Conservation (phyloP, 768 basidiomycete genomes). For the Clavulina sp. region DNA sequence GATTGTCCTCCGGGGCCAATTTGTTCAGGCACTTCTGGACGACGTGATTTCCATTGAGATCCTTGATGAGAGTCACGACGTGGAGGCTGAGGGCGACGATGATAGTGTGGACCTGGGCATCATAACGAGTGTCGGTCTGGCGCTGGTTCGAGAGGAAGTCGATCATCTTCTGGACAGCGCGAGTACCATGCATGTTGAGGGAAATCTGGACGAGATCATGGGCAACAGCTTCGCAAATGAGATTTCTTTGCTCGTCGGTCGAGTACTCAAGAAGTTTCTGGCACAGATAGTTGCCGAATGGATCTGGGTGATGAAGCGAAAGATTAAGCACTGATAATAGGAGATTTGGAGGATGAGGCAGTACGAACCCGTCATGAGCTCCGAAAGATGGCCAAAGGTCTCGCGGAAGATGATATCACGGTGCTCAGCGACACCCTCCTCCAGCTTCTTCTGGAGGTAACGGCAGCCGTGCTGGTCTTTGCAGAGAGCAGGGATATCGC, state of each 20-base stretch:
- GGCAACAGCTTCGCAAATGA: slow-evolving; percentile 94
- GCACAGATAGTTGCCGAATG: slow-evolving; percentile 97
- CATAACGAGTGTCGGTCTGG: slow-evolving; percentile 69
- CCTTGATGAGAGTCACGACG: slow-evolving; percentile 98
- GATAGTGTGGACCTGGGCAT: slow-evolving; percentile 88
- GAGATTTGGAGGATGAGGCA: background rate
- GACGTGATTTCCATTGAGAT: slow-evolving; percentile 91
- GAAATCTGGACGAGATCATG: slow-evolving; percentile 96
- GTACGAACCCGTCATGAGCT: slow-evolving; percentile 81
- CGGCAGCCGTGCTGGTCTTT: slow-evolving; percentile 99
- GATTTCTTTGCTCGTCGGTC: slow-evolving; percentile 90
- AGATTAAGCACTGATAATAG: slow-evolving; percentile 7
- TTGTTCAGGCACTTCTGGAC: slow-evolving; percentile 99
- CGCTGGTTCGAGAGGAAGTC: slow-evolving; percentile 92
- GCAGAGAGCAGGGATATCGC: slow-evolving; percentile 86
- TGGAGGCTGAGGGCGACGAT: slow-evolving; percentile 92
- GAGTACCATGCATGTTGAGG: slow-evolving; percentile 98
- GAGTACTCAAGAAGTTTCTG: slow-evolving; percentile 95
- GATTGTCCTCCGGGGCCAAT: slow-evolving; percentile 94
- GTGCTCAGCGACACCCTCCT: slow-evolving; percentile 89
- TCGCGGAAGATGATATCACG: slow-evolving; percentile 99
- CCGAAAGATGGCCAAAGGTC: slow-evolving; percentile 93
- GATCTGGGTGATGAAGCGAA: slow-evolving; percentile 36
- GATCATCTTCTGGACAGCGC: slow-evolving; percentile 99
- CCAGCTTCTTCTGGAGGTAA: slow-evolving; percentile 96